Percentiles rank a stretch among this genome's conserved stretches.
These are phyloP conservation scores for Rhizoctonia solani DNA, from an alignment of 1,284 basidiomycete genomes.

Conservation along the genomic window DNA sequence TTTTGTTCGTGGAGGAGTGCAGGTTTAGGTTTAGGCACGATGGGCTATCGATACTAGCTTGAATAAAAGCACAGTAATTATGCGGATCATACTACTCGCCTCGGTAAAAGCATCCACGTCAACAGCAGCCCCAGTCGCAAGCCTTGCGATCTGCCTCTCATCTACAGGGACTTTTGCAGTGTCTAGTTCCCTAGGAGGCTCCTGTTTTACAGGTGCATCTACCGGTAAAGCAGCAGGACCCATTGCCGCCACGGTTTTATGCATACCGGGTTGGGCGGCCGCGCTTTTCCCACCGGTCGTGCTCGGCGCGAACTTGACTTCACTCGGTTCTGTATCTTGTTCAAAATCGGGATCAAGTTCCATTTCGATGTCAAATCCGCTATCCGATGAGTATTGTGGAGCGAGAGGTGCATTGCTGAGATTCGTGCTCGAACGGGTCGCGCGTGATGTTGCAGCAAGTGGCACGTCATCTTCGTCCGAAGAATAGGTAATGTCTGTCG, in stretches of 20 bases:
- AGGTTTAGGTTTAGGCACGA: constrained; percentile 62
- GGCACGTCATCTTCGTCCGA: constrained; percentile 52
- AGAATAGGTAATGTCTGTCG: constrained; percentile 35
- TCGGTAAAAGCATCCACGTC: constrained; percentile 61
- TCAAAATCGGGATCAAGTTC: constrained; percentile 29
- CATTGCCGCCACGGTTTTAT: constrained; percentile 60
- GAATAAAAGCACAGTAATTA: not conserved
- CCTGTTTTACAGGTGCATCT: constrained; percentile 50
- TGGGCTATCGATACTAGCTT: constrained; percentile 46
- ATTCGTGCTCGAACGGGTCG: constrained; percentile 31
- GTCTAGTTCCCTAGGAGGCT: constrained; percentile 62
- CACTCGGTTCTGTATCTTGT: constrained; percentile 35
- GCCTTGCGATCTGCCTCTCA: constrained; percentile 66
- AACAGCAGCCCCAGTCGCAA: constrained; percentile 79
- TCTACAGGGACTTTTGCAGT: constrained; percentile 75
- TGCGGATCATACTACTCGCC: constrained; percentile 49
- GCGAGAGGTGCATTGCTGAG: constrained; percentile 34
- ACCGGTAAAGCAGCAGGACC: constrained; percentile 47
- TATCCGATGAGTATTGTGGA: constrained; percentile 2
- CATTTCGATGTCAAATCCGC: constrained; percentile 33
- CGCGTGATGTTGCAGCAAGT: constrained; percentile 39
- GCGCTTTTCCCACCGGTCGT: constrained; percentile 45
- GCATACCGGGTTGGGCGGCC: constrained; percentile 58
- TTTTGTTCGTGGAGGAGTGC: constrained; percentile 82
- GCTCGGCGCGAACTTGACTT: constrained; percentile 30